Base-by-base conservation (phyloP, 208 protist species). In the Crithidia mellificae region DNA sequence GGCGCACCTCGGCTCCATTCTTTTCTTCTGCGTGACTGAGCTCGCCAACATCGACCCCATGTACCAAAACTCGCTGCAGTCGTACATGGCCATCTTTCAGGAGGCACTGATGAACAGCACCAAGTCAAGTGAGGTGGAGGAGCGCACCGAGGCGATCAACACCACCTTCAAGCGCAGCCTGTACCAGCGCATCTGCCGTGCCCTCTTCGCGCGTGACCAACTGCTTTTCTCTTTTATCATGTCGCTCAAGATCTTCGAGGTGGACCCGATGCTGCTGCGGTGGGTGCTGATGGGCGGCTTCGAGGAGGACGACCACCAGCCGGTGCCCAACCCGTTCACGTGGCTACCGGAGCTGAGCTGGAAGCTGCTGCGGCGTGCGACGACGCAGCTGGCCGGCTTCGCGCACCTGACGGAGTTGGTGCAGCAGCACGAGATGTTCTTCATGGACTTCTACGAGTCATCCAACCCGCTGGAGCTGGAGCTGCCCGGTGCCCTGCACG, bases 21-120 rank as follows among this genome's bases (percentile, higher is more conserved):
- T 99, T 30, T 99, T 99, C 85, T 99, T 99, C 88, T 98, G 97
- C 79, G 94, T 99, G 22, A 96, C 96, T 24, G 97, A 99, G 80
- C 84, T 99, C 49, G 85, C 92, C 14, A 96, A 93, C 70, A 95
- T 98, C 62, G 96, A 98, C 68, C 95, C 94, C 32, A 99, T 99
- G 97, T 99, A 99, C 72, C 96, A 98, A 73, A 98, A 98, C 87
- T 98, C 96, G 38, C 84, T 98, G 22, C 88, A 90, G 68, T 98
- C 97, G 77, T 99, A 99, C 80, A 68, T 98, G 32, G 82, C 84
- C 38, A 91, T 99, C 29, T 99, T 99, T 73, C 84, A 94, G 65
- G 89, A 95, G 74, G 74, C 89, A n/a, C 81, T 97, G 12, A 76
- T 77, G 32, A 90, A 86, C 72, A 95, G 91, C 59, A 85, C 86